Conservation (phyloP, 2,329 filamentous ascomycete species). For the Cercospora zeae-maydis region DNA sequence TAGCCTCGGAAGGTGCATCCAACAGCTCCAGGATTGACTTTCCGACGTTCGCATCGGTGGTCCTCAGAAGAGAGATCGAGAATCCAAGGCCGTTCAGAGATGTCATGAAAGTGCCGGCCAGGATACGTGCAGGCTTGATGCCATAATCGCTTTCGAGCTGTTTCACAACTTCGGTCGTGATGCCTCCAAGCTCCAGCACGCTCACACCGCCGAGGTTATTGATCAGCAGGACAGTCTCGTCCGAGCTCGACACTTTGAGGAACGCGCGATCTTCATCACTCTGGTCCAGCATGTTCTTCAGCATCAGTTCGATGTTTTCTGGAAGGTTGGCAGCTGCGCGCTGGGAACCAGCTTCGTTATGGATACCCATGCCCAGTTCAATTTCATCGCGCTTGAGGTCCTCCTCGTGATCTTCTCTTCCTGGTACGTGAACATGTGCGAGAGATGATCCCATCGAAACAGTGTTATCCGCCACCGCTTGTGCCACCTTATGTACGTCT, state of each 20-base stretch:
- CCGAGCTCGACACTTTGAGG: conserved; percentile 56
- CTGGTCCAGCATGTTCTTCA: conserved; percentile 60
- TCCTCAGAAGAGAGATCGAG: conserved; percentile 63
- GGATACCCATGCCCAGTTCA: conserved; percentile 71
- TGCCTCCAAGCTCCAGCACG: conserved; percentile 67
- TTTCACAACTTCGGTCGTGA: conserved; percentile 63
- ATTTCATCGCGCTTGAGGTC: conserved; percentile 59
- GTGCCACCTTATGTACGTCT: conserved; percentile 69
- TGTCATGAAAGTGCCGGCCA: conserved; percentile 68
- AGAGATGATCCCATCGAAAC: conserved; percentile 83
- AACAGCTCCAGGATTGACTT: conserved; percentile 64
- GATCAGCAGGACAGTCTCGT: conserved; percentile 64
- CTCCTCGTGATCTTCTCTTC: conserved; percentile 57
- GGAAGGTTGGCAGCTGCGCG: conserved; percentile 43
- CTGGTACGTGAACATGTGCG: conserved; percentile 90
- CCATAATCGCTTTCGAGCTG: conserved; percentile 58
- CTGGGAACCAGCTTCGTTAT: conserved; percentile 54
- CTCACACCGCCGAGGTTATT: conserved; percentile 76
- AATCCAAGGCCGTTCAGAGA: conserved; percentile 70
- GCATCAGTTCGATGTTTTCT: conserved; percentile 55
- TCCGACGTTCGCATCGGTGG: conserved; percentile 58
- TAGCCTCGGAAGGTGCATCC: conserved; percentile 64
- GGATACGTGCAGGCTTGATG: conserved; percentile 59
- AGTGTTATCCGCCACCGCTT: conserved; percentile 68
- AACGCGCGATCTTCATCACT: conserved; percentile 69